Conservation (phyloP, 495 filamentous ascomycete genomes). For the Daldinia loculata region DNA sequence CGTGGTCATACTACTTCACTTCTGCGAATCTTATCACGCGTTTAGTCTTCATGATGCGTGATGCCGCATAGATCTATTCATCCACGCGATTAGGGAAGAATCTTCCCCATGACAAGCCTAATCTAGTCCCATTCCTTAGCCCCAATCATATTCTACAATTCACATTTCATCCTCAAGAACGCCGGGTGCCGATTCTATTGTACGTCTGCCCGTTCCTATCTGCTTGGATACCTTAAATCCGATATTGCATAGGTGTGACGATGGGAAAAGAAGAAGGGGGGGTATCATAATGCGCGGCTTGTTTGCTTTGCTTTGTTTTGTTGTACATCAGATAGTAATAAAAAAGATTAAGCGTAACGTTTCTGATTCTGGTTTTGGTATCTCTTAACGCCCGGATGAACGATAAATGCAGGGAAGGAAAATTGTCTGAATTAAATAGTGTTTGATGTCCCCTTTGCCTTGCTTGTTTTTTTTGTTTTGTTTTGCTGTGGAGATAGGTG, state of each 20-base stretch:
- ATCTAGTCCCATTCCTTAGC: neutral
- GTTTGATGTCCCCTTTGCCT: conserved; percentile 5
- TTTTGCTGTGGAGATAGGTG: neutral
- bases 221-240: conserved; percentile 11
- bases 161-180: neutral
- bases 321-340: conserved; percentile 14
- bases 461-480: neutral
- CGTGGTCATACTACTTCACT: too few relatives aligned
- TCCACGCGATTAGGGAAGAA: too few relatives aligned
- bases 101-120: neutral
- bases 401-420: neutral
- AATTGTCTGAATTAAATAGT: conserved; percentile 28
- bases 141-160: neutral
- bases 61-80: too few relatives aligned
- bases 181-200: neutral
- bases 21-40: too few relatives aligned
- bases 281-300: conserved; percentile 18
- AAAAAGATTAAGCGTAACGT: neutral
- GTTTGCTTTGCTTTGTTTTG: conserved; percentile 12
- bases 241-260: neutral
- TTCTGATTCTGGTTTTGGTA: conserved; percentile 20
- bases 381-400: conserved; percentile 24
- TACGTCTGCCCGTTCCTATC: neutral
- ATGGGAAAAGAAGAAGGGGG: neutral
- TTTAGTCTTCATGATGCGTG: too few relatives aligned